Base-by-base conservation (phyloP, 345 rosid species). In the Populus pruinosa region DNA sequence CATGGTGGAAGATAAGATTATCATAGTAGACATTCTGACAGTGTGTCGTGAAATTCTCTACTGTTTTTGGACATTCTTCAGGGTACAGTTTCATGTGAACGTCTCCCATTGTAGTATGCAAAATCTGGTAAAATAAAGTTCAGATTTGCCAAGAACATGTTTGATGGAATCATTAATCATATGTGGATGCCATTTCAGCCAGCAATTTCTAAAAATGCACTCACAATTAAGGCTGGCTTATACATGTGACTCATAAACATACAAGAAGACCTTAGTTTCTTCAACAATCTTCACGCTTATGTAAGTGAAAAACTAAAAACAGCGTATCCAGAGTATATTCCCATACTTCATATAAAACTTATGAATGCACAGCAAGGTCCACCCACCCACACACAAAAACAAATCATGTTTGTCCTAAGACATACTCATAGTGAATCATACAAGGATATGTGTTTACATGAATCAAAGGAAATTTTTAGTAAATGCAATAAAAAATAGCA, bases 61-160 rank as follows among this genome's bases (percentile, higher is more conserved):
- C 97, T 44, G 99, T 94, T 87, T 90, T 96, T 70, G 99, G 99
- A 69, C 99, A 96, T 88, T 96, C 98, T 87, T 96, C 99, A 25
- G 99, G 98, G 87, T 94, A 94, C 41, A 96, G 89, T 83, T 70
- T 90, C 92, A 92, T 88, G 84, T 96, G 97, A 79, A 96, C 56
- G 70, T 94, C 99, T 23, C 99, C 97, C 97, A 94, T 88, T 3
- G 98, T 91, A n/a, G 97, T 94, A 79, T 91, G 94, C 81, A 94
- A 35, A 83, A 96, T 86, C 99, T 93, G 83, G 74, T 43, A 82
- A 61, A 81, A 71, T 41, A 10, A 29, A 59, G 13, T 69, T 68
- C 14, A 72, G 38, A 35, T 49, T 33, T 72, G 55, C 41, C 62
- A 16, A 56, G 47, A 73, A 7, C 21, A 53, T 20, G 4, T 53